A percentile compares a stretch with the other conserved stretches of the same genome.
Conservation (phyloP, 2,329 filamentous ascomycete genomes). For the Alternaria gansuensis region DNA sequence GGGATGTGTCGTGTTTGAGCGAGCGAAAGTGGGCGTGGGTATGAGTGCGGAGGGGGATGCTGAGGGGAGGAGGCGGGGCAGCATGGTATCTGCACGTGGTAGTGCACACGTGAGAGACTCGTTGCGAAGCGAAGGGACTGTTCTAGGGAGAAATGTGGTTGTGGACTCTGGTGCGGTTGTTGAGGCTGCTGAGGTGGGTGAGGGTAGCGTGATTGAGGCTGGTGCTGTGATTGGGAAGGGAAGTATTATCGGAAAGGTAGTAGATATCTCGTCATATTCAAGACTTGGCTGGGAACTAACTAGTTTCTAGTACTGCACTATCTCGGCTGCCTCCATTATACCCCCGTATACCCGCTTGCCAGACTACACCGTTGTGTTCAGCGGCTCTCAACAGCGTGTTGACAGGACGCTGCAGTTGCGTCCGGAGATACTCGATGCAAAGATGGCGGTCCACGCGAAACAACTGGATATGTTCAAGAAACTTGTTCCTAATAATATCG, state of each 20-base stretch:
- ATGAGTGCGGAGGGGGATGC: conserved; percentile 31
- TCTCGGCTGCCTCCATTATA: conserved; percentile 52
- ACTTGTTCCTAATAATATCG: conserved; percentile 49
- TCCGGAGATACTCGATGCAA: conserved; percentile 42
- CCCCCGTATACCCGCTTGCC: conserved; percentile 51
- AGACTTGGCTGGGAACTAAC: background rate
- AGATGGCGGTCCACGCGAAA: conserved; percentile 45
- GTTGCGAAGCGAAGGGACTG: conserved; percentile 43
- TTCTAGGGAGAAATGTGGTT: conserved; percentile 55
- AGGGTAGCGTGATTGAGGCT: conserved; percentile 48
- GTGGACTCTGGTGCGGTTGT: conserved; percentile 57
- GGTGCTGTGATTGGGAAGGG: conserved; percentile 48
- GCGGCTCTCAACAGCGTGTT: conserved; percentile 49
- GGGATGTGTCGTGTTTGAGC: conserved; percentile 79
- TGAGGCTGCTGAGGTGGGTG: conserved; percentile 50
- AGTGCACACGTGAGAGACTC: conserved; percentile 25
- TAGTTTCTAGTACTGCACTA: conserved; percentile 54
- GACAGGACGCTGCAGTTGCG: conserved; percentile 52
- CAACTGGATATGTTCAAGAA: conserved; percentile 50
- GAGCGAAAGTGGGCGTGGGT: conserved; percentile 54
- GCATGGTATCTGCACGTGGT: conserved; percentile 22
- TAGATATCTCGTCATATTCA: conserved; percentile 24
- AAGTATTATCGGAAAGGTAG: conserved; percentile 56
- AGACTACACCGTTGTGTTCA: conserved; percentile 58
- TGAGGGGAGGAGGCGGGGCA: conserved; percentile 29